These are phyloP conservation scores for Vachellia pachyceras DNA, from an alignment of 306 rosid species.

Conservation along the genomic window DNA sequence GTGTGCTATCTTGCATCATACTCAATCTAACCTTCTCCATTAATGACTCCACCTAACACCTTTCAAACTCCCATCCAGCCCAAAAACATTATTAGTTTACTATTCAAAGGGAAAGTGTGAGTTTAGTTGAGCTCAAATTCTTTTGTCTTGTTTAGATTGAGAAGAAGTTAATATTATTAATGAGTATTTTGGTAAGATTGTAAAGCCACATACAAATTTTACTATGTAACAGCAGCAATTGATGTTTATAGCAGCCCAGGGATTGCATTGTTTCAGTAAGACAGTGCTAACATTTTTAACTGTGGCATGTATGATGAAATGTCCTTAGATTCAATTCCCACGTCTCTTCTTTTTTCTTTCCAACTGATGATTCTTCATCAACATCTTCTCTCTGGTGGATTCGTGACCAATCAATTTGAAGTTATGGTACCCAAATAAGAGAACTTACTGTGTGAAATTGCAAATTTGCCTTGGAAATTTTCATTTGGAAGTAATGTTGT, in stretches of 20 bases:
- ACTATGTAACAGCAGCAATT: not conserved
- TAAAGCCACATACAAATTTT: not conserved
- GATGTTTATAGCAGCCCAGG: not conserved
- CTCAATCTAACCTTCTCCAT: too few species aligned
- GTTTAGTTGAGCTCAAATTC: not conserved
- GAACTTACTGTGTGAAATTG: too few species aligned
- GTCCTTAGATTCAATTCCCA: slow-evolving; percentile 29
- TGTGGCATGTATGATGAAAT: slow-evolving; percentile 32
- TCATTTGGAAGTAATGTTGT: too few species aligned
- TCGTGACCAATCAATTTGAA: too few species aligned
- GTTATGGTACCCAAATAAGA: too few species aligned
- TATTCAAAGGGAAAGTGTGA: not conserved
- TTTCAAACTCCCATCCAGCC: not conserved
- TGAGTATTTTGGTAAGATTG: not conserved
- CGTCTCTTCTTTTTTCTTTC: not conserved
- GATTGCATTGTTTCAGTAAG: slow-evolving; percentile 7
- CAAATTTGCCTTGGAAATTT: too few species aligned
- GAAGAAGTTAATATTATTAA: not conserved
- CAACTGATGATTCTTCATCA: too few species aligned
- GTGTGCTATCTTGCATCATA: not conserved
- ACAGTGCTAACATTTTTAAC: slow-evolving; percentile 18
- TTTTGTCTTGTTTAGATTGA: not conserved
- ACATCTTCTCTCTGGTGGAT: too few species aligned
- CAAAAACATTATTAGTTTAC: not conserved
- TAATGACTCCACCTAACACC: not conserved